phyloP scores from a whole-genome alignment of 495 filamentous ascomycete genomes.

The Bombardia bombarda region DNA sequence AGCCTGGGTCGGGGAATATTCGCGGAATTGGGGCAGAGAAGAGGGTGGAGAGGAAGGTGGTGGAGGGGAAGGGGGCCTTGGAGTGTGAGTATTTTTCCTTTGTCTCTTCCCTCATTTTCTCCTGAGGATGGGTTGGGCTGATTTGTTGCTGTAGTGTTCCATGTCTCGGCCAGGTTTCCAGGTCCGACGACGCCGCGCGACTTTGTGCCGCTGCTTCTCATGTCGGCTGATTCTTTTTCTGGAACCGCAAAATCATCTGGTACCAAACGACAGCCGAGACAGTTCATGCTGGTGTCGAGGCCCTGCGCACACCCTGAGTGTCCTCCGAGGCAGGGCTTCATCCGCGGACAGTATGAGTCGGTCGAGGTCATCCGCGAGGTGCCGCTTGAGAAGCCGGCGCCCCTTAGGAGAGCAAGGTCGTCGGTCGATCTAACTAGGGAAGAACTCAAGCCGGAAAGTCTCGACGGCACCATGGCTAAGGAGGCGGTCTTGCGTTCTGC shows the following conservation, averaged over 20 bases:
- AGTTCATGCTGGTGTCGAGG: conserved; percentile 80
- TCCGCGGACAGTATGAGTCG: conserved; percentile 82
- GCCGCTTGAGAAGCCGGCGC: conserved; percentile 39
- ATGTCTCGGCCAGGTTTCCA: conserved; percentile 83
- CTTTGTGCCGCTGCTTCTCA: conserved; percentile 72
- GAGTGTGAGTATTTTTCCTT: conserved; percentile 38
- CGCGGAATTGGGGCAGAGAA: conserved; percentile 77
- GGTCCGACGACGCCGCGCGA: conserved; percentile 81
- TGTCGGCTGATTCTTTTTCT: too few relatives aligned
- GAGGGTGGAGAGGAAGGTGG: conserved; percentile 51
- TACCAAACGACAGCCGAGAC: conserved; percentile 34
- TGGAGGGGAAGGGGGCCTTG: conserved; percentile 47
- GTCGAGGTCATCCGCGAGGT: conserved; percentile 89
- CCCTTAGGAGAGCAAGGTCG: conserved; percentile 22
- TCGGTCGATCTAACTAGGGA: conserved; percentile 25
- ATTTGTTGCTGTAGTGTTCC: conserved; percentile 50
- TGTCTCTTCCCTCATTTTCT: conserved; percentile 2
- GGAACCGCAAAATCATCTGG: neutral
- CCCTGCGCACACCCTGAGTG: conserved; percentile 72
- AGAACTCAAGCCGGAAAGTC: conserved; percentile 7
- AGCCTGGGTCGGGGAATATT: conserved; percentile 61
- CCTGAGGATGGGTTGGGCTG: neutral
- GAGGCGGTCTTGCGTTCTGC: conserved; percentile 26
- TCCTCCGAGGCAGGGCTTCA: conserved; percentile 57
- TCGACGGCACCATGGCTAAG: conserved; percentile 14